These are phyloP conservation scores for Stellera chamaejasme DNA, from an alignment of 345 rosid species.

Conservation along the genomic window DNA sequence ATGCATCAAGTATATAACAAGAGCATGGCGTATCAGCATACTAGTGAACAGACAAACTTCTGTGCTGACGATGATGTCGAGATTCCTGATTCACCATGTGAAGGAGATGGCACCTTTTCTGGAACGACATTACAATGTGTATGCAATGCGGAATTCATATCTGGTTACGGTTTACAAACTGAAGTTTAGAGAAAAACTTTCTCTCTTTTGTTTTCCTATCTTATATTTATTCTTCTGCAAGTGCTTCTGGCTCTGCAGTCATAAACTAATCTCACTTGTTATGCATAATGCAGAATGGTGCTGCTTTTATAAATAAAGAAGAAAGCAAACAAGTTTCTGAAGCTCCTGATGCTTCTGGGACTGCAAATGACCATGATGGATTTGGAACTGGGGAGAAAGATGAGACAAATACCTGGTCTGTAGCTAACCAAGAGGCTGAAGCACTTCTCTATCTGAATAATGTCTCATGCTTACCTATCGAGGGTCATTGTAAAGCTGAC, in stretches of 20 bases:
- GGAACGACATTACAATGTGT: slow-evolving; percentile 11
- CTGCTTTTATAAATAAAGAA: slow-evolving; percentile 6
- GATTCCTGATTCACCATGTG: slow-evolving; percentile 45
- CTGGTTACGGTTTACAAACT: slow-evolving; percentile 36
- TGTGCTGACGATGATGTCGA: slow-evolving; percentile 44
- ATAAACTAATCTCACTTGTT: too few species aligned
- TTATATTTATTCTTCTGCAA: background rate
- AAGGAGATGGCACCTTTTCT: slow-evolving; percentile 21
- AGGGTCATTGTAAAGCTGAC: slow-evolving; percentile 22
- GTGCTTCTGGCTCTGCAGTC: too few species aligned
- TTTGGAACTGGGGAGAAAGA: slow-evolving; percentile 21
- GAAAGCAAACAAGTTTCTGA: slow-evolving; percentile 5
- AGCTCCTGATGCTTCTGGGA: slow-evolving; percentile 3
- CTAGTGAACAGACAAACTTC: slow-evolving; percentile 6
- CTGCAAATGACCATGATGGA: slow-evolving; percentile 9
- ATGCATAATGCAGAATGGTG: too few species aligned
- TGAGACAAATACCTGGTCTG: slow-evolving; percentile 22
- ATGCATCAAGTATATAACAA: too few species aligned
- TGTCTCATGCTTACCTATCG: slow-evolving; percentile 23
- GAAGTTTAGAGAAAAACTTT: background rate
- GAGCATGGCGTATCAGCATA: too few species aligned
- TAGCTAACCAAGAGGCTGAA: slow-evolving; percentile 28
- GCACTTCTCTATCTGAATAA: slow-evolving; percentile 23
- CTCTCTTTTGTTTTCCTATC: background rate
- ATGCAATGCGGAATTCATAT: slow-evolving; percentile 25